Evolutionary conservation across 257 asterid genomes (phyloP).

Genomic region (Nicotiana knightiana): DNA sequence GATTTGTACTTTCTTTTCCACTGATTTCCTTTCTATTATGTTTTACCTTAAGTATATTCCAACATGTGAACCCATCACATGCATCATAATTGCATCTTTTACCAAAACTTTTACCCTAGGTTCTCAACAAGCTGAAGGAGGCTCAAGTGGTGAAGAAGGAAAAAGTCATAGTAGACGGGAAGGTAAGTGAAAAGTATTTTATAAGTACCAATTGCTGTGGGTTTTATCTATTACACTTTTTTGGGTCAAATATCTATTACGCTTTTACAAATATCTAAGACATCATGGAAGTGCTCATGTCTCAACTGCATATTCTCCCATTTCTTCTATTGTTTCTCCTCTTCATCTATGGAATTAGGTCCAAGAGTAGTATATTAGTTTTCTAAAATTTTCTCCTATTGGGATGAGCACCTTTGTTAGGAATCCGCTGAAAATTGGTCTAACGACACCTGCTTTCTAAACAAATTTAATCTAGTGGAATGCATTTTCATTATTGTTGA

Average conservation of each 20-base stretch:
- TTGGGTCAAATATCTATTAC: no score
- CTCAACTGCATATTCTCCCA: conserved; percentile 1
- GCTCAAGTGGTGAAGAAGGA: conserved; percentile 71
- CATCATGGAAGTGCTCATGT: not conserved
- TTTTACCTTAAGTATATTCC: not conserved
- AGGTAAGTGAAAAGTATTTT: conserved; percentile 32
- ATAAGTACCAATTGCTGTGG: not conserved
- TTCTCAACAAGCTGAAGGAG: conserved; percentile 75
- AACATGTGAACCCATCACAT: conserved; percentile 4
- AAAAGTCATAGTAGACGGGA: conserved; percentile 49
- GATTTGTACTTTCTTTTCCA: conserved; percentile 43
- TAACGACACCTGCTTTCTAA: not conserved
- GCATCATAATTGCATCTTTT: conserved; percentile 2
- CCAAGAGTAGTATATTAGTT: not conserved
- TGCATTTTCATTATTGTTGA: not conserved
- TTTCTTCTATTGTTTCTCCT: conserved; percentile 5
- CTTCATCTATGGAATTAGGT: not conserved
- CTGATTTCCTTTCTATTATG: not conserved
- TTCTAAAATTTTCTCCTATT: not conserved
- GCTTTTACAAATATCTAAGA: not conserved
- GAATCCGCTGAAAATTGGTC: conserved; percentile 4
- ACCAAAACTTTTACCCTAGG: conserved; percentile 36
- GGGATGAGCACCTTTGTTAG: not conserved
- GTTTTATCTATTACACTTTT: not conserved
- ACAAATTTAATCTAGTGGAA: not conserved